These are phyloP conservation scores for Talaromyces stipitatus DNA, from an alignment of 495 filamentous ascomycete genomes.

Conservation along the genomic window DNA sequence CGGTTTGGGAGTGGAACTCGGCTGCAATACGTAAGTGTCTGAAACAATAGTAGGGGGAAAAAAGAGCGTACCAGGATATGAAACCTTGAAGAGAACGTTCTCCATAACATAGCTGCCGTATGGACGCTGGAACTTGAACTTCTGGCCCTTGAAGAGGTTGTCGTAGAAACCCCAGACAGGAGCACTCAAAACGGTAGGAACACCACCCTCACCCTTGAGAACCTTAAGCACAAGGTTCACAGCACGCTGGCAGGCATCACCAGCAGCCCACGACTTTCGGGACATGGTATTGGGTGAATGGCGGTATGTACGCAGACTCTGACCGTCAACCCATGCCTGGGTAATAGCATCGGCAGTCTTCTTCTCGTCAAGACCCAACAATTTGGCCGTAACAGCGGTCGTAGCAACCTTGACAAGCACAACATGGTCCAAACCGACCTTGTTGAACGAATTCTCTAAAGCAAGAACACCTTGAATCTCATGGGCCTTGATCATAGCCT, in stretches of 20 bases:
- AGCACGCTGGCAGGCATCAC: slow-evolving; percentile 93
- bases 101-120: slow-evolving; percentile 99
- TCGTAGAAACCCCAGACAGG: slow-evolving; percentile 99
- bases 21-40: slow-evolving; percentile 37
- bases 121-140: slow-evolving; percentile 89
- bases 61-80: slow-evolving; percentile 67
- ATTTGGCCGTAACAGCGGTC: slow-evolving; percentile 85
- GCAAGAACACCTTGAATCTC: slow-evolving; percentile 98
- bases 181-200: slow-evolving; percentile 87
- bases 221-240: slow-evolving; percentile 95
- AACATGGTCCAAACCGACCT: slow-evolving; percentile 95
- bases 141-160: slow-evolving; percentile 89
- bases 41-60: background rate
- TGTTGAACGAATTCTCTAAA: slow-evolving; percentile 96
- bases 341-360: slow-evolving; percentile 94
- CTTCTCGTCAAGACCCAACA: slow-evolving; percentile 81
- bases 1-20: slow-evolving; percentile 98
- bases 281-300: slow-evolving; percentile 99
- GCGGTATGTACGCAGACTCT: slow-evolving; percentile 91
- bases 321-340: slow-evolving; percentile 96
- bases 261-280: slow-evolving; percentile 96
- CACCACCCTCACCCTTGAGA: slow-evolving; percentile 78
- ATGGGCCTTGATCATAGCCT: slow-evolving; percentile 99
- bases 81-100: slow-evolving; percentile 99
- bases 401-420: slow-evolving; percentile 97